Evolutionary conservation across 306 rosid species (phyloP), one percentile per base, ranked within the genome.

Genomic region (Medicago lupulina): DNA sequence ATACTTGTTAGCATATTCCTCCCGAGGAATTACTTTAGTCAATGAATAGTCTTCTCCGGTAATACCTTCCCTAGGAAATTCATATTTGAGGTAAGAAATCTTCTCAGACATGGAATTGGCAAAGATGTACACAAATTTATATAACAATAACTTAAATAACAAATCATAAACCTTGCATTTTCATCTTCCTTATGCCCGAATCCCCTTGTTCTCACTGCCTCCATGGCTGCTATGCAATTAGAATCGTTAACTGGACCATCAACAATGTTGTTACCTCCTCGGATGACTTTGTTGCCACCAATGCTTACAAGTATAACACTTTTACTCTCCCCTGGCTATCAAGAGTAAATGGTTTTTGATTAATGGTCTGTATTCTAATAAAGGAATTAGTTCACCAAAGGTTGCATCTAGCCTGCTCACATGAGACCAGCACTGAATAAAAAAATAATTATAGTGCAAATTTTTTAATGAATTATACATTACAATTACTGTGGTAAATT

Each of bases 281-380:
- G 88, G 81, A 92, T 86, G 79, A 87, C 92, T 88, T 81, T 87
- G 17, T 85, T 82, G 39, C 97, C 97, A 68, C 94, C 94, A 76
- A 92, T 89, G 77, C 88, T 87, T 80, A 92, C 97, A 83, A 95
- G 97, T 43, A 41, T 10, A 53, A 90, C 93, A 47, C 89, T 78
- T 81, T 88, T 95, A 78, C 82, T 1, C 7, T 92, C 97, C 83
- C 99, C 97, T 9, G 98, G 97, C 98, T 92, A 83, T 78, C 68
- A 67, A 79, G 77, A 82, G 28, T 61, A 82, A 59, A 75, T 17
- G 76, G 43, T 75, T 75, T 70, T 67, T 55, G 12, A 57, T 82
- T 53, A 83, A 64, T 55, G 17, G 60, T 83, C 74, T 38, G 19
- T 13, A 70, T 78, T 67, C 59, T 50, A 51, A 25, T 62, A 63